Conservation (phyloP, 2,329 filamentous ascomycete genomes). For the Ilyonectria destructans region DNA sequence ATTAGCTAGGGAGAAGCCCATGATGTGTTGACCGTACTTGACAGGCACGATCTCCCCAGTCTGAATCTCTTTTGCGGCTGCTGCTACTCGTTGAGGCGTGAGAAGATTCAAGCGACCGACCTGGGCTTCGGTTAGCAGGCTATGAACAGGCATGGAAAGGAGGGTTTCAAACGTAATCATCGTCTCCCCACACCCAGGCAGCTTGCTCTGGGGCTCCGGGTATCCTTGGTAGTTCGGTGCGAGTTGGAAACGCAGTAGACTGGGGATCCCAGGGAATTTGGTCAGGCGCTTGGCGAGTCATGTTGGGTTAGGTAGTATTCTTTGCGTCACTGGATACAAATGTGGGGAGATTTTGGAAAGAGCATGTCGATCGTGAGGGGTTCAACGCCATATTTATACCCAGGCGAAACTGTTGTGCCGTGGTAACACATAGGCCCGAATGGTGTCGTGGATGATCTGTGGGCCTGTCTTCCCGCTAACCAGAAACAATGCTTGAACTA, state of each 20-base stretch:
- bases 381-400: no score
- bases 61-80: neutral
- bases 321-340: no score
- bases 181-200: slow-evolving; percentile 15
- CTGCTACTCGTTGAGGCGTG: neutral
- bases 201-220: slow-evolving; percentile 8
- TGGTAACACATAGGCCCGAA: no score
- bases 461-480: no score
- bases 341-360: no score
- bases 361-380: no score
- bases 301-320: neutral
- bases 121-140: neutral
- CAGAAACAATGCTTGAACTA: no score
- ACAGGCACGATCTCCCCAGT: neutral
- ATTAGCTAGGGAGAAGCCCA: neutral
- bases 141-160: neutral
- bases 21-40: neutral
- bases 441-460: no score
- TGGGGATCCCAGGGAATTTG: slow-evolving; percentile 6
- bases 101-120: slow-evolving; percentile 18
- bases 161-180: slow-evolving; percentile 5
- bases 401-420: no score
- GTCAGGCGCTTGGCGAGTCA: neutral
- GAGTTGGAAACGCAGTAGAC: neutral
- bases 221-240: neutral